Base-by-base conservation (phyloP, 2,329 filamentous ascomycete genomes). In the Daldinia eschscholtzii region DNA sequence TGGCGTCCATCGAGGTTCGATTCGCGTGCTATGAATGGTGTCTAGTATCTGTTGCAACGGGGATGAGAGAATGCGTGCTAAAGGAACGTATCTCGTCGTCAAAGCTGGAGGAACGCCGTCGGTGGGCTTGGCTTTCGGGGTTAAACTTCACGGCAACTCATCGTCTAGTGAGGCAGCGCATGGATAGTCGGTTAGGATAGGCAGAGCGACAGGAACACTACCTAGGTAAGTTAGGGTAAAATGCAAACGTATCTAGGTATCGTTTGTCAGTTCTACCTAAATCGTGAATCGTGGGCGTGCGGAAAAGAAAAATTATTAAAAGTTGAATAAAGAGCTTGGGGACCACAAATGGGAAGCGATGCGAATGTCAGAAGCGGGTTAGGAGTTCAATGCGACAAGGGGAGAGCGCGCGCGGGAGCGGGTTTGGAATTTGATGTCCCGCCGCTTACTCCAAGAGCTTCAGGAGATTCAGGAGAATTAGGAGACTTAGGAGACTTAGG, bases 301-400 rank as follows among this genome's bases (percentile, higher is more conserved):
- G 52, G 37, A 57, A 52, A 33, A 52, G 56, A 63, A 63, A 53
- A 35, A 60, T 53, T 56, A 35, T 28, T 60, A 42, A 50, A 55
- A 26, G 52, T 30, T 23, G 55, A 59, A 56, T 48, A 60, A 61
- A 50, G 61, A 61, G 55, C 37, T 42, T 53, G 65, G 53, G 65
- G 53, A 61, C 65, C 61, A 68, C 59, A 68, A 64, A 65, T 65
- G 48, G 48, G 65, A 70, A 62, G 65, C 68, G 59, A 71, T 68
- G 65, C 65, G 68, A 62, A 68, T 65, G 66, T 42, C 35, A 26
- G 53, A 37, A 37, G 18, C 64, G 65, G 56, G 63, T 52, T 71
- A 60, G 42, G 63, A 61, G 61, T 64, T 64, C 42, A 63, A 68
- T 68, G 65, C 65, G 68, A 69, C 64, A 65, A 70, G 67, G 67